Evolutionary conservation across 1,139 yeast species (phyloP), one percentile per base, ranked within the genome.

Genomic region (Hansenula sp.): DNA sequence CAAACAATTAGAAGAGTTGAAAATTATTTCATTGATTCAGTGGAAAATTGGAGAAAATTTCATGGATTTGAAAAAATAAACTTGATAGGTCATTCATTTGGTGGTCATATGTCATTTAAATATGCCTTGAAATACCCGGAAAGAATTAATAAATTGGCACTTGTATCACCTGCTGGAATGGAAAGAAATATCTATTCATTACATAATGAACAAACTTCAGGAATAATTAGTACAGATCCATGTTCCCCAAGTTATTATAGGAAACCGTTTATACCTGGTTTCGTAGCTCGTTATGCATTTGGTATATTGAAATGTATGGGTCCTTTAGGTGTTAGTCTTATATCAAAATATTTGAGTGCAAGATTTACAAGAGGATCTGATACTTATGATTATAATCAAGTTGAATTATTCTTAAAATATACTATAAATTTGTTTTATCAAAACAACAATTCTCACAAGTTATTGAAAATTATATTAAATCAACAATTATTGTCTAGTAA

Each of bases 131-230:
- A 81, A 53, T 84, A 88, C 60, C 94, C 69, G 75, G 1, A 70
- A 74, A 3, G 49, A 12, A 74, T 93, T n/a, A 68, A 77, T 24
- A 78, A 79, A 50, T 68, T 93, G 48, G 74, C 89, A 30, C 70
- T 93, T 33, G 81, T 88, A 3, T 86, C 96, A 2, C 99, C 99
- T 0, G 95, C 91, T 0, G 98, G 97, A 0, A 86, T 93, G 21
- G 96, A 88, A 53, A 70, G 88, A 43, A 80, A 79, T 44, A 77
- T 84, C 1, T 81, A 74, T 57, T 82, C 90, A 0, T 65, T 84
- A 3, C 72, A 77, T 27, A 77, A 79, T 47, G 71, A 68, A 1
- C 46, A 45, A 15, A 43, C 15, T 17, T 28, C 17, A 15, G 56
- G 55, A 10, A 41, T 47, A 11, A 35, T 51, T 5, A 12, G 40